Evolutionary conservation across 106 monocot genomes (phyloP), one percentile per base, ranked within the genome.

Genomic region (Apostasia ramifera): DNA sequence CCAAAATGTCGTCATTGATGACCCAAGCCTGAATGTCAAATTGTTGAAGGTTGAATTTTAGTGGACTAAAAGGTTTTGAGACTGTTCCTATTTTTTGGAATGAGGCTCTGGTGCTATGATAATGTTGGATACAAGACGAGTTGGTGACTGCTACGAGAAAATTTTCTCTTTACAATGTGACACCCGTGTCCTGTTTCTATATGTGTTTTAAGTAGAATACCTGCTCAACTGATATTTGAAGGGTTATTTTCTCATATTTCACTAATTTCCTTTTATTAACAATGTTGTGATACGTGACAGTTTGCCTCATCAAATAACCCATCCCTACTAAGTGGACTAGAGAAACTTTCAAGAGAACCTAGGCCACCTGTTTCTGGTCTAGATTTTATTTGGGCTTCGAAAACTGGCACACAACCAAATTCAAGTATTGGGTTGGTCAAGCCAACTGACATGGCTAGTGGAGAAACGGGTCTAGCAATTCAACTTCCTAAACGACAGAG

Each of bases 401-500:
- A 71, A 76, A 43, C 44, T n/a, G 67, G 53, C 13, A 47, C 48
- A 46, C 70, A 67, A 54, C 50, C 68, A 66, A 73, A 9, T 71
- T 50, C 68, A 53, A 59, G 52, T 70, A 61, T 66, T 12, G 53
- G 66, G 5, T 78, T 78, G 42, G 53, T 43, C 47, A 59, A 70
- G 49, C 77, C 79, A 69, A 56, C 65, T 57, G 66, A 56, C 50
- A 71, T 43, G 1, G 54, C 67, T 49, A 57, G 67, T 59, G 76
- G 66, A 40, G 57, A 42, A 47, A 57, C 56, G 39, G 84, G 78
- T 51, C 41, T 58, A n/a, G 46, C 56, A 39, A 70, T 49, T 60
- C 85, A 74, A 77, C 86, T 66, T 68, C 73, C 86, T 45, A 95
- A 91, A 59, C 68, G 77, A 46, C 73, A 57, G 44, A 91, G 66